These are phyloP conservation scores for Bromus sterilis DNA, from an alignment of 176 grass and related monocot species.

Conservation along the genomic window DNA sequence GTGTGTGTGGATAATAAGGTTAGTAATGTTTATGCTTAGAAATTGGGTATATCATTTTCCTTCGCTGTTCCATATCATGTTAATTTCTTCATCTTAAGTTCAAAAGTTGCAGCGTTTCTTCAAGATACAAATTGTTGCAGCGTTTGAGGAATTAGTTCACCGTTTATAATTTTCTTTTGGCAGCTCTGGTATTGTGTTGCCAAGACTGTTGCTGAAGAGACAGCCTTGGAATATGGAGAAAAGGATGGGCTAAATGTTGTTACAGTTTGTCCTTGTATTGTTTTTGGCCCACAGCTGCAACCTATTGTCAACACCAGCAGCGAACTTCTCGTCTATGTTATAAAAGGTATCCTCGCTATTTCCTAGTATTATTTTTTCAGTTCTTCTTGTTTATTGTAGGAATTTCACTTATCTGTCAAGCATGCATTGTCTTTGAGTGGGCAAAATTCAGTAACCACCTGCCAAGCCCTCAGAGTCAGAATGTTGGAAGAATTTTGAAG, in stretches of 20 bases:
- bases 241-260: constrained; percentile 19
- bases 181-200: constrained; percentile 43
- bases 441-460: background rate
- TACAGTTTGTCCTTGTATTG: constrained; percentile 22
- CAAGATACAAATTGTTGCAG: background rate
- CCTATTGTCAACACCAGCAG: constrained; percentile 10
- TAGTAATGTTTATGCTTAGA: background rate
- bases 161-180: background rate
- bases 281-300: constrained; percentile 10
- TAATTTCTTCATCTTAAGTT: background rate
- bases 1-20: constrained; percentile 5
- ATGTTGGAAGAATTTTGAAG: background rate
- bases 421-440: background rate
- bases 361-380: too few species aligned
- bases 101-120: background rate
- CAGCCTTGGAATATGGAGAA: constrained; percentile 19
- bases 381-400: background rate
- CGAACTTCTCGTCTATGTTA: constrained; percentile 8
- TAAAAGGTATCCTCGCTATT: constrained; percentile 9
- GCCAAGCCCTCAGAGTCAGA: background rate
- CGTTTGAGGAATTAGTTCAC: background rate
- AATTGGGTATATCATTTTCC: background rate
- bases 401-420: background rate
- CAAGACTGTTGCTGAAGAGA: constrained; percentile 35
- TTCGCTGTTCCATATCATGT: background rate